Evolutionary conservation across 2,329 filamentous ascomycete genomes (phyloP).

Genomic region (Mycosphaerelloides madeirae): DNA sequence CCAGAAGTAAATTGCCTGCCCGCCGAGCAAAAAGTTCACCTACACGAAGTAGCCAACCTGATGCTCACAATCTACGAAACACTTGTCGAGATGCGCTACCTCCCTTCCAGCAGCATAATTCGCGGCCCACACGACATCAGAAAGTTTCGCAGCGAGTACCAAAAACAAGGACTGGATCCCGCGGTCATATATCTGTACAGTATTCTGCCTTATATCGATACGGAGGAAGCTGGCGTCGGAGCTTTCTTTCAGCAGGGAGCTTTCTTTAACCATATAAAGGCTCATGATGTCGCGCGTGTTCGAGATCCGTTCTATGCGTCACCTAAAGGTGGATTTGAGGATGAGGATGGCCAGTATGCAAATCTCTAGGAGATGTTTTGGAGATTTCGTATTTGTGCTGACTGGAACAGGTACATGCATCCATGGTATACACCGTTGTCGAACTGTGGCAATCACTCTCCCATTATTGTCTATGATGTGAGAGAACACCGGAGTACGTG

Average conservation of each 20-base stretch:
- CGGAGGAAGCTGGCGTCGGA: neutral
- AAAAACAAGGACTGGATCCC: slow-evolving; percentile 7
- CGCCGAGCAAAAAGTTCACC: slow-evolving; percentile 4
- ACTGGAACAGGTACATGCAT: slow-evolving; percentile 6
- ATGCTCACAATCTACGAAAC: slow-evolving; percentile 13
- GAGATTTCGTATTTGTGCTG: no score
- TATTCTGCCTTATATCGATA: slow-evolving; percentile 12
- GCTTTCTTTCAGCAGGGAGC: slow-evolving; percentile 12
- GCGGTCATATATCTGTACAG: slow-evolving; percentile 12
- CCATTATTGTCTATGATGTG: slow-evolving; percentile 10
- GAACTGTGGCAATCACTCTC: slow-evolving; percentile 4
- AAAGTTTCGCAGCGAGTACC: neutral
- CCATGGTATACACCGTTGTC: slow-evolving; percentile 11
- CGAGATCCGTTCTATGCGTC: slow-evolving; percentile 6
- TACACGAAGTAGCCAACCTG: slow-evolving; percentile 12
- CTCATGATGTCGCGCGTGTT: slow-evolving; percentile 1
- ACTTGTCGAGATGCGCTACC: slow-evolving; percentile 11
- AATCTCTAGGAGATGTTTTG: no score
- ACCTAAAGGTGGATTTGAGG: slow-evolving; percentile 1
- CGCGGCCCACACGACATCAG: slow-evolving; percentile 11
- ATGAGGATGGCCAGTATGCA: neutral
- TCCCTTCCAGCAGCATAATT: slow-evolving; percentile 8
- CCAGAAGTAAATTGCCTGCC: no score
- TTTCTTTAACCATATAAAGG: slow-evolving; percentile 3
- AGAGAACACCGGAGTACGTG: slow-evolving; percentile 9